Conservation (phyloP, 768 basidiomycete species). For the Neoboletus subvelutipes region DNA sequence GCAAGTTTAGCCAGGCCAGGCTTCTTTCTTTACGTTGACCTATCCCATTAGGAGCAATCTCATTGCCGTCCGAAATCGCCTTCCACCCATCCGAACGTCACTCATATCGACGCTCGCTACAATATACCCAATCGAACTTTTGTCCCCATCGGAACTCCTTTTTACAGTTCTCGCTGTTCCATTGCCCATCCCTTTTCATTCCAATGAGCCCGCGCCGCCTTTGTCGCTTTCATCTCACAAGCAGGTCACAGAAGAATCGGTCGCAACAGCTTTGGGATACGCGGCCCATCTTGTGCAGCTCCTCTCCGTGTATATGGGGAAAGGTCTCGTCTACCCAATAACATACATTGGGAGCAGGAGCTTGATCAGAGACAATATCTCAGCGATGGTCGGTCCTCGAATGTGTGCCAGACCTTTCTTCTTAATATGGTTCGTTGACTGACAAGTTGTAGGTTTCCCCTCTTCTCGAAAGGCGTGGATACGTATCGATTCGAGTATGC, state of each 20-base stretch:
- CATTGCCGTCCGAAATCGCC: slow-evolving; percentile 44
- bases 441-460: slow-evolving; percentile 70
- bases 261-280: slow-evolving; percentile 90
- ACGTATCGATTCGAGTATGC: slow-evolving; percentile 97
- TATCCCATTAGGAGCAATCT: slow-evolving; percentile 44
- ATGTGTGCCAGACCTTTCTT: slow-evolving; percentile 57
- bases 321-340: slow-evolving; percentile 81
- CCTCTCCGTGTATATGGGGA: slow-evolving; percentile 75
- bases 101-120: slow-evolving; percentile 69
- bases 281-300: slow-evolving; percentile 85
- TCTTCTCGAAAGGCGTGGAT: slow-evolving; percentile 93
- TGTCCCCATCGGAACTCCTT: slow-evolving; percentile 80
- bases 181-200: slow-evolving; percentile 79
- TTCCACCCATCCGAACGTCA: slow-evolving; percentile 56
- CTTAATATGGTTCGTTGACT: slow-evolving; percentile 4
- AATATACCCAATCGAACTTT: slow-evolving; percentile 89
- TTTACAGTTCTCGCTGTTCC: slow-evolving; percentile 86
- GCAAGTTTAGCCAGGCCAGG: slow-evolving; percentile 25
- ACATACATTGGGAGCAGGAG: slow-evolving; percentile 90
- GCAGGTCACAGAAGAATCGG: slow-evolving; percentile 77
- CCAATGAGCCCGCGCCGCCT: slow-evolving; percentile 83
- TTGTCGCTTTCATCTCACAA: slow-evolving; percentile 61
- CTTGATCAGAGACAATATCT: slow-evolving; percentile 88
- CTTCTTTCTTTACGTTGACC: slow-evolving; percentile 18
- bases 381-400: slow-evolving; percentile 92